phyloP scores from a whole-genome alignment of 768 basidiomycete genomes.

The Panus rudis region DNA sequence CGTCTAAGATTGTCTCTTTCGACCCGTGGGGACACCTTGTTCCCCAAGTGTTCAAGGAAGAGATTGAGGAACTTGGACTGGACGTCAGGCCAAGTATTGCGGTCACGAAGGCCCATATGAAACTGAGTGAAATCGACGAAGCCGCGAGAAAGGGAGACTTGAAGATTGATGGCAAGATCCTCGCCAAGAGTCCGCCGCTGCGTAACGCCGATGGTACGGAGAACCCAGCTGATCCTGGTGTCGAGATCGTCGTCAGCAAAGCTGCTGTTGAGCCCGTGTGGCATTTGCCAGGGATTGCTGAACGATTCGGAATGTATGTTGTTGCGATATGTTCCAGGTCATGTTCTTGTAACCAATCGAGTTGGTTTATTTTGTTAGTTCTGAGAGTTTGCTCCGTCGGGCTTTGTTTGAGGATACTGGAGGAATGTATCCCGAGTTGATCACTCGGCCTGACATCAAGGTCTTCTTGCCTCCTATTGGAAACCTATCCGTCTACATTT shows the following conservation, averaged over 20 bases:
- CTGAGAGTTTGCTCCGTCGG: constrained; percentile 79
- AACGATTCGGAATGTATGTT: constrained; percentile 85
- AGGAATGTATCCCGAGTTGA: constrained; percentile 92
- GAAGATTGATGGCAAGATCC: constrained; percentile 74
- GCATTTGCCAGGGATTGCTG: constrained; percentile 90
- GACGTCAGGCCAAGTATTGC: constrained; percentile 92
- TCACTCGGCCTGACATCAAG: constrained; percentile 93
- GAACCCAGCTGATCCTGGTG: constrained; percentile 58
- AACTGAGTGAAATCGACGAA: constrained; percentile 89
- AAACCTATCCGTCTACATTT: constrained; percentile 85
- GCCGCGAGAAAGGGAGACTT: constrained; percentile 66
- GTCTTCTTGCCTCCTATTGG: constrained; percentile 96
- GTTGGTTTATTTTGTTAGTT: constrained; percentile 33
- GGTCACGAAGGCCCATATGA: constrained; percentile 89
- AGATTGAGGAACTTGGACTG: constrained; percentile 57
- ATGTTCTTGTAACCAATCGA: constrained; percentile 1
- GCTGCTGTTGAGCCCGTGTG: constrained; percentile 96
- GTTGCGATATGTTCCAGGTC: neutral
- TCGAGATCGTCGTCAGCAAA: constrained; percentile 86
- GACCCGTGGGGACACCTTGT: constrained; percentile 93
- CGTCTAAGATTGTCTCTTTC: constrained; percentile 80
- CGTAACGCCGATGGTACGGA: constrained; percentile 55
- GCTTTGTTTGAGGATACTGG: constrained; percentile 95
- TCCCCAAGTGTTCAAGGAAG: constrained; percentile 58
- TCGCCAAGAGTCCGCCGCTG: constrained; percentile 60